Evolutionary conservation across 1,284 basidiomycete species (phyloP), one percentile per base, ranked within the genome.

Genomic region (Schizopora paradoxa): DNA sequence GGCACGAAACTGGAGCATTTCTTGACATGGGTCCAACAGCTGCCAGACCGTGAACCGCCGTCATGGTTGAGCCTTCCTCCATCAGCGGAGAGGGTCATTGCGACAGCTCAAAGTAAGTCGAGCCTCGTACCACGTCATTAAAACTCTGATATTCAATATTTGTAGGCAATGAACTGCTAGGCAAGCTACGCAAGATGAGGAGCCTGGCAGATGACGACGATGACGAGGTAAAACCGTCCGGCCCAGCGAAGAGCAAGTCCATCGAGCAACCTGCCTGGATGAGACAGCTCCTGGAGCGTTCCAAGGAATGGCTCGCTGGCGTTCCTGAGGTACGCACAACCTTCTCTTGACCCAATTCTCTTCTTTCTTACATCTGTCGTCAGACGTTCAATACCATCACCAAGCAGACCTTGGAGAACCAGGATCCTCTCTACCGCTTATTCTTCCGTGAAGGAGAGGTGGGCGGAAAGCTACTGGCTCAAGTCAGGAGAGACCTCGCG

Each of bases 1-100:
- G 93, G 92, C 22, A 94, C 90, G 1, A 89, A 90, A 66, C 70
- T 96, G 51, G 82, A 88, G 38, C 87, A 92, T 54, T 98, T 93
- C 76, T 58, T 94, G 47, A 69, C 76, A 10, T 98, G 94, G 94
- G 86, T 91, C 3, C 79, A 85, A 56, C 73, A 74, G 13, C 66
- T 97, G 31, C 94, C 93, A 1, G 91, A 95, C 58, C 79, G 86
- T 38, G 90, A 95, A 61, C 93, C 93, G 2, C 91, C 91, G 1
- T 80, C 89, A 23, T 96, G 93, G 91, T 73, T 97, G 42, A 88
- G 89, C 58, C 73, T 97, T 23, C 92, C 93, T 4, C 83, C 86
- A 0, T 88, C 87, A 14, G 92, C 93, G 14, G 92, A 96, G 61
- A 80, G 84, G 19, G 84, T 96, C 29, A 93, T 96, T 54, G 91